These are phyloP conservation scores for Sporothrix mexicana DNA, from an alignment of 2,329 filamentous ascomycete species.

Conservation along the genomic window DNA sequence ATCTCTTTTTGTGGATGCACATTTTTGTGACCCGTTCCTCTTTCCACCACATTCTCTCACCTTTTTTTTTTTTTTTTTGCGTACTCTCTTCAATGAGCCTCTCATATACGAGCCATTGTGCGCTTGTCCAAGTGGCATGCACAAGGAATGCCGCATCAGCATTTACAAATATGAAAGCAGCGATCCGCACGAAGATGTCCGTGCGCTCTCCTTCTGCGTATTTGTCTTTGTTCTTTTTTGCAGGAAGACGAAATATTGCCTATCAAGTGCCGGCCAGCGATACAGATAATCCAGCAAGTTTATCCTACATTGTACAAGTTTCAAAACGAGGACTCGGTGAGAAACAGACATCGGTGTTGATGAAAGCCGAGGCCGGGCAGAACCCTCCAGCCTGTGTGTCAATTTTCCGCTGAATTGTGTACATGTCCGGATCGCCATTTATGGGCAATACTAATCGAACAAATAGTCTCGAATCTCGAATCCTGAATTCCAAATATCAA, in stretches of 20 bases:
- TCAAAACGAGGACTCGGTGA: not conserved
- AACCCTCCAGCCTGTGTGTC: not conserved
- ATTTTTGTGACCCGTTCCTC: not conserved
- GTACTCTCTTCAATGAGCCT: not conserved
- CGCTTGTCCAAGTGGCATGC: too few relatives aligned
- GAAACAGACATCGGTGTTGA: not conserved
- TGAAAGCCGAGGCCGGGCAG: not conserved
- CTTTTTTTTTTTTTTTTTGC: not conserved
- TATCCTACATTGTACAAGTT: not conserved
- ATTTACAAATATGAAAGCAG: not conserved
- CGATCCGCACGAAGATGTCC: not conserved
- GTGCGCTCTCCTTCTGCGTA: not conserved
- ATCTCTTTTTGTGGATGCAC: not conserved
- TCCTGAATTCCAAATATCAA: not conserved
- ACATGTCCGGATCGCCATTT: not conserved
- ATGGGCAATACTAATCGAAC: not conserved
- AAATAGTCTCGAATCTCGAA: too few relatives aligned
- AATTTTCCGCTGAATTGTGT: not conserved
- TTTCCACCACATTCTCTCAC: not conserved
- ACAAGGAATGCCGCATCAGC: slow-evolving; percentile 6
- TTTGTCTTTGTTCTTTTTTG: not conserved
- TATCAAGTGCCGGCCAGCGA: not conserved
- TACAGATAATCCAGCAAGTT: not conserved
- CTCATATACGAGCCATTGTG: not conserved
- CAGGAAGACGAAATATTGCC: not conserved